These are phyloP conservation scores for Spathaspora passalidarum DNA, from an alignment of 805 yeast genomes.

Conservation along the genomic window DNA sequence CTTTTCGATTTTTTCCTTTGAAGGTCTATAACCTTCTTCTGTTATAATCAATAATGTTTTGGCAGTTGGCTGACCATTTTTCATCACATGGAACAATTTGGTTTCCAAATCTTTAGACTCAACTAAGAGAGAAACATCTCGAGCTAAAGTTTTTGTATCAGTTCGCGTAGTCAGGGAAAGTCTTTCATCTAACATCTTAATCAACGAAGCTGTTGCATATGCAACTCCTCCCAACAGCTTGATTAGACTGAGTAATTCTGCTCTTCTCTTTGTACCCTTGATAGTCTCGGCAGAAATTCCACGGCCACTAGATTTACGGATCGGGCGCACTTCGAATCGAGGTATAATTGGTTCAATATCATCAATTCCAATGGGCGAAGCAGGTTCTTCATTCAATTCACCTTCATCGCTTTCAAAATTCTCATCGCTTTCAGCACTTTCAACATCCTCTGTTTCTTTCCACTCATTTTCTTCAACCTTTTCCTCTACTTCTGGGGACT, in stretches of 20 bases:
- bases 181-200: constrained; percentile 28
- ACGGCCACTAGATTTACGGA: background rate
- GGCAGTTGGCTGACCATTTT: constrained; percentile 25
- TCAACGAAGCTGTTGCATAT: constrained; percentile 29
- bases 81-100: constrained; percentile 19
- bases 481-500: background rate
- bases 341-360: background rate
- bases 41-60: constrained; percentile 30
- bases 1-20: constrained; percentile 25
- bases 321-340: background rate
- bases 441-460: background rate
- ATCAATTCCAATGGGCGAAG: background rate
- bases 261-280: constrained; percentile 29
- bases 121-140: constrained; percentile 33
- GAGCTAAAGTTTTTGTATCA: constrained; percentile 36
- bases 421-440: background rate
- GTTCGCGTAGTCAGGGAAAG: constrained; percentile 28
- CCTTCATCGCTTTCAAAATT: background rate
- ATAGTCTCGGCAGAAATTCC: constrained; percentile 6
- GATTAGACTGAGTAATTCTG: constrained; percentile 25
- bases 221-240: constrained; percentile 38
- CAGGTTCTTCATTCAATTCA: background rate
- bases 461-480: background rate
- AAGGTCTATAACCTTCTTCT: constrained; percentile 25
- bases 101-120: constrained; percentile 19